A percentile compares a stretch with the other conserved stretches of the same genome.
phyloP scores from a whole-genome alignment of 2,329 filamentous ascomycete genomes.

The Sclerotinia glacialis region DNA sequence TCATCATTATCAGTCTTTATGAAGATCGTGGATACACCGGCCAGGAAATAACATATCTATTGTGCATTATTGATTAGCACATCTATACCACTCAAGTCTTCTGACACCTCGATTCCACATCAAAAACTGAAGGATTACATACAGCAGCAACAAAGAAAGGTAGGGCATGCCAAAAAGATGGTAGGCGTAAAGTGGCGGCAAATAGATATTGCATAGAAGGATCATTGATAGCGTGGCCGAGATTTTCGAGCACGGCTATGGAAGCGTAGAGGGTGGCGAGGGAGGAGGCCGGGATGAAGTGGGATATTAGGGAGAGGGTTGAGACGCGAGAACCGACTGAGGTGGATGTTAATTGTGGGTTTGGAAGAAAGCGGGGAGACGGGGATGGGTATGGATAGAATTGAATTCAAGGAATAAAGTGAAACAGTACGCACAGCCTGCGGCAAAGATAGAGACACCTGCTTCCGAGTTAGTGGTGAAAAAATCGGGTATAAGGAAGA shows the following conservation, averaged over 20 bases:
- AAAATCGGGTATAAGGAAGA: neutral
- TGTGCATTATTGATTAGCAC: neutral
- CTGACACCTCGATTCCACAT: neutral
- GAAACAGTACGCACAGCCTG: constrained; percentile 35
- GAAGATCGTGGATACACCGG: constrained; percentile 11
- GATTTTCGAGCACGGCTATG: constrained; percentile 36
- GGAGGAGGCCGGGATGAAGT: constrained; percentile 30
- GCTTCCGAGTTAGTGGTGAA: neutral
- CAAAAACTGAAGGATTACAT: constrained; percentile 20
- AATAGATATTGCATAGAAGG: constrained; percentile 37
- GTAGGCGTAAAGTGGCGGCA: constrained; percentile 30
- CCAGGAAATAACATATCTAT: constrained; percentile 16
- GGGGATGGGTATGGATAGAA: constrained; percentile 13
- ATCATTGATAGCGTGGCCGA: constrained; percentile 37
- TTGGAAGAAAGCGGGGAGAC: neutral
- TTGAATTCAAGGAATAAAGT: constrained; percentile 24
- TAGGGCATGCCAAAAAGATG: constrained; percentile 33
- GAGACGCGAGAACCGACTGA: constrained; percentile 35
- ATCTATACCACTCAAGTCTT: neutral
- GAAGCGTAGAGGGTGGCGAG: constrained; percentile 36
- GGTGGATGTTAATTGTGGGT: neutral
- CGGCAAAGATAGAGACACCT: constrained; percentile 36
- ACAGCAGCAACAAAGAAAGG: constrained; percentile 39
- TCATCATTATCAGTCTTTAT: neutral
- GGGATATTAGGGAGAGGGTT: constrained; percentile 34